These are phyloP conservation scores for Psilocybe tampanensis DNA, from an alignment of 768 basidiomycete species.

Conservation along the genomic window DNA sequence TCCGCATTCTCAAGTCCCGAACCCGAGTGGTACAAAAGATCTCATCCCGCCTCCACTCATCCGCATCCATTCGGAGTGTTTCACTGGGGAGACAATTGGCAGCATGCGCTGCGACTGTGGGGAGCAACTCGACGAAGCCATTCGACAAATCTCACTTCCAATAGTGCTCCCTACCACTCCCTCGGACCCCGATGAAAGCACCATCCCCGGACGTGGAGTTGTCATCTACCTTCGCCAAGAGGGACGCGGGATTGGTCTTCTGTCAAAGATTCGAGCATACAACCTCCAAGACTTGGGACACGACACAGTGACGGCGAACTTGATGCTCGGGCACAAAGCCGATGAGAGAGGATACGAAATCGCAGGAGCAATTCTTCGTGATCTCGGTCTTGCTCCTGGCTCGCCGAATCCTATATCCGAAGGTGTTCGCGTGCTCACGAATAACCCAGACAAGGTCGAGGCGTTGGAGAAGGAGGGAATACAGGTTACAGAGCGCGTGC, in stretches of 20 bases:
- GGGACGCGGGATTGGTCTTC: conserved; percentile 93
- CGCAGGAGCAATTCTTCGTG: conserved; percentile 86
- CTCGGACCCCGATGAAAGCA: conserved; percentile 31
- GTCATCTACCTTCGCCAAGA: conserved; percentile 97
- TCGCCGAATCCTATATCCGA: conserved; percentile 36
- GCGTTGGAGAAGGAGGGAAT: conserved; percentile 87
- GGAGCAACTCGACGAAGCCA: conserved; percentile 97
- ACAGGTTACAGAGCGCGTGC: conserved; percentile 77
- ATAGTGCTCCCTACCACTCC: conserved; percentile 46
- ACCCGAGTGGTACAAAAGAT: conserved; percentile 19
- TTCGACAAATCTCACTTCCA: conserved; percentile 82
- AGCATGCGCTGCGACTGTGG: conserved; percentile 99
- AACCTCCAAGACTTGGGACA: conserved; percentile 97
- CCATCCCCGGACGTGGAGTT: conserved; percentile 84
- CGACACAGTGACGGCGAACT: conserved; percentile 97
- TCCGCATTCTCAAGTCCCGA: conserved; percentile 28
- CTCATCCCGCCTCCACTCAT: conserved; percentile 77
- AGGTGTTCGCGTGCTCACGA: conserved; percentile 84
- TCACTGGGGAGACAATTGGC: conserved; percentile 97
- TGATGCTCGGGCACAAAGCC: conserved; percentile 92
- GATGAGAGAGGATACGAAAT: conserved; percentile 94
- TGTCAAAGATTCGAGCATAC: conserved; percentile 96
- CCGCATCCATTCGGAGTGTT: conserved; percentile 97
- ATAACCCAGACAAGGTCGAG: conserved; percentile 96
- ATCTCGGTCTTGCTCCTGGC: conserved; percentile 74